Evolutionary conservation across 768 basidiomycete genomes (phyloP).

Genomic region (Boletus pseudopeckii): DNA sequence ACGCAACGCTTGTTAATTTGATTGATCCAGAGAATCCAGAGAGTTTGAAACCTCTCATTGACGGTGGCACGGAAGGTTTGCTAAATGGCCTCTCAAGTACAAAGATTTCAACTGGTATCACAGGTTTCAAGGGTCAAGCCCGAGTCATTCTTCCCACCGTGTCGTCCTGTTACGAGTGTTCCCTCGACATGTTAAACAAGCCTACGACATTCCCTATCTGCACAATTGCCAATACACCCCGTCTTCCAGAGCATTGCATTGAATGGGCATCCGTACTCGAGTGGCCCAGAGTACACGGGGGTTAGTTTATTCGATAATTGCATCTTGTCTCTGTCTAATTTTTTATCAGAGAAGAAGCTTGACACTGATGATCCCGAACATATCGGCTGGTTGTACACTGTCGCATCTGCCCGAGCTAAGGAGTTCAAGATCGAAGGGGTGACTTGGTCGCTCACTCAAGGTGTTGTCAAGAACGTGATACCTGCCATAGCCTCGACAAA

Average conservation of each 20-base stretch:
- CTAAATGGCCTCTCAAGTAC: background rate
- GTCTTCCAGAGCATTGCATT: conserved; percentile 97
- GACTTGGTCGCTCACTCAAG: conserved; percentile 96
- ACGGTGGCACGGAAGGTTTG: conserved; percentile 96
- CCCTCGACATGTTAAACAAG: conserved; percentile 97
- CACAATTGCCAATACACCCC: conserved; percentile 98
- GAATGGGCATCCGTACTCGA: conserved; percentile 99
- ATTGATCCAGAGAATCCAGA: conserved; percentile 93
- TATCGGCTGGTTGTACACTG: conserved; percentile 87
- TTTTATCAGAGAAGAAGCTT: conserved; percentile 72
- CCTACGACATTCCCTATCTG: conserved; percentile 97
- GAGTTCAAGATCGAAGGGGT: conserved; percentile 98
- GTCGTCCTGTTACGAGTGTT: conserved; percentile 97
- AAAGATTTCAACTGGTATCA: background rate
- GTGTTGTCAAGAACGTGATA: conserved; percentile 99
- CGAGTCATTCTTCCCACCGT: conserved; percentile 94
- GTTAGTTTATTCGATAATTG: conserved; percentile 37
- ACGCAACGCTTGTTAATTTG: conserved; percentile 92
- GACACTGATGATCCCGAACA: conserved; percentile 98
- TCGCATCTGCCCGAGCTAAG: conserved; percentile 78
- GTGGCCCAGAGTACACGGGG: conserved; percentile 93
- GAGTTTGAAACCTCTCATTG: conserved; percentile 93
- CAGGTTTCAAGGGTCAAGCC: conserved; percentile 98
- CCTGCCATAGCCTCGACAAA: conserved; percentile 99
- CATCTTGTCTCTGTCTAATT: background rate